A percentile compares a stretch with the other conserved stretches of the same genome.
These are phyloP conservation scores for Collariella sp. DNA, from an alignment of 495 filamentous ascomycete genomes.

Conservation along the genomic window DNA sequence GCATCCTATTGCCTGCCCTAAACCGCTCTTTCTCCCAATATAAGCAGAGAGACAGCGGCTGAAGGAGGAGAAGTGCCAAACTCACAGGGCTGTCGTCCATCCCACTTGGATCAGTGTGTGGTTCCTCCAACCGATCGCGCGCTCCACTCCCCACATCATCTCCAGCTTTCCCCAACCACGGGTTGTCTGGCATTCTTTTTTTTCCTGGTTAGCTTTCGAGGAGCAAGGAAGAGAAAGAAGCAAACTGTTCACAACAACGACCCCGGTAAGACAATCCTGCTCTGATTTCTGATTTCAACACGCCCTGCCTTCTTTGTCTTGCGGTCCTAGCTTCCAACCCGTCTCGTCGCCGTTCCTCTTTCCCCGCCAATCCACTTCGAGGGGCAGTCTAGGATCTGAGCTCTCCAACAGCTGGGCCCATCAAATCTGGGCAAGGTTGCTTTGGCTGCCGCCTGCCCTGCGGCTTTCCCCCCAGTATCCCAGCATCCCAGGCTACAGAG, in stretches of 20 bases:
- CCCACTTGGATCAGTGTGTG: constrained; percentile 4
- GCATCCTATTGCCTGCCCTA: too few relatives aligned
- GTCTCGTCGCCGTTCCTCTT: too few relatives aligned
- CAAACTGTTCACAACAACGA: background rate
- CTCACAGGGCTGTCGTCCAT: background rate
- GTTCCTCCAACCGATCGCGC: background rate
- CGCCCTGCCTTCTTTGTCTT: too few relatives aligned
- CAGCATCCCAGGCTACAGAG: background rate
- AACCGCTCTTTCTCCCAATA: too few relatives aligned
- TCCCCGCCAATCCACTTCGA: too few relatives aligned
- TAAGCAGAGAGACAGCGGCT: too few relatives aligned
- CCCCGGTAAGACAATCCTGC: background rate
- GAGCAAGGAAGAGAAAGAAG: background rate
- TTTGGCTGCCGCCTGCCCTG: background rate
- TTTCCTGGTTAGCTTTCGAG: too few relatives aligned
- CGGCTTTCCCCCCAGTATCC: background rate
- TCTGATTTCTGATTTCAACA: too few relatives aligned
- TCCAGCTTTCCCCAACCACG: background rate
- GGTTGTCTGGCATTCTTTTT: too few relatives aligned
- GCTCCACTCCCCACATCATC: background rate
- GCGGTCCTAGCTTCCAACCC: too few relatives aligned
- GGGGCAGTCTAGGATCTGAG: background rate
- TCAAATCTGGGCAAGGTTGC: background rate
- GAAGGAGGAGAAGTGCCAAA: too few relatives aligned
- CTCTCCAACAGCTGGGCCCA: background rate